These are phyloP conservation scores for Xanthoconium purpureum DNA, from an alignment of 768 basidiomycete genomes.

Conservation along the genomic window DNA sequence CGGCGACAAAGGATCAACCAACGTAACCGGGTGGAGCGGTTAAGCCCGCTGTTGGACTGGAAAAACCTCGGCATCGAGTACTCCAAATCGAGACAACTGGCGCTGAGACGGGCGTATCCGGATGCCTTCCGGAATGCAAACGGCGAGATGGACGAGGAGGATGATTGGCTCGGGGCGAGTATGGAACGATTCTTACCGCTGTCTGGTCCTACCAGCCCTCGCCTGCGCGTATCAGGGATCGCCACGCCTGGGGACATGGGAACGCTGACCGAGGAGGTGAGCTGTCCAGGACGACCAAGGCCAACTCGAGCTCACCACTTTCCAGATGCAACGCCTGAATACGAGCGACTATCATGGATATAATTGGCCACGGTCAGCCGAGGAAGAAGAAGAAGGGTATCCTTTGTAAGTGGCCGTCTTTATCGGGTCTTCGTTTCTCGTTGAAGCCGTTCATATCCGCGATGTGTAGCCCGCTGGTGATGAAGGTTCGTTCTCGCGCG, in stretches of 20 bases:
- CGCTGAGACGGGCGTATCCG: slow-evolving; percentile 90
- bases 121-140: slow-evolving; percentile 76
- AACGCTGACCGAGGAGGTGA: slow-evolving; percentile 81
- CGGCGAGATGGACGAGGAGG: slow-evolving; percentile 49
- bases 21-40: slow-evolving; percentile 93
- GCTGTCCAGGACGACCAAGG: slow-evolving; percentile 10
- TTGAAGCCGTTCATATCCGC: slow-evolving; percentile 3
- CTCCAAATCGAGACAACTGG: slow-evolving; percentile 89
- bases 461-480: slow-evolving; percentile 68
- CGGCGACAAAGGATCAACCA: slow-evolving; percentile 98
- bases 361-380: slow-evolving; percentile 52
- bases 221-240: slow-evolving; percentile 65
- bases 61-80: slow-evolving; percentile 98
- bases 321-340: slow-evolving; percentile 78
- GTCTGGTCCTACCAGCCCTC: slow-evolving; percentile 85
- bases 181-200: slow-evolving; percentile 62
- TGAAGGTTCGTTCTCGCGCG: slow-evolving; percentile 84
- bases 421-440: slow-evolving; percentile 10
- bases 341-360: slow-evolving; percentile 80
- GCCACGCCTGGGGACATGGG: slow-evolving; percentile 95
- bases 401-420: slow-evolving; percentile 63
- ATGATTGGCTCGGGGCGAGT: slow-evolving; percentile 43
- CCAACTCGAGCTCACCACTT: background rate
- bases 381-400: slow-evolving; percentile 90
- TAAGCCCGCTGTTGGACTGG: slow-evolving; percentile 94